Evolutionary conservation across 108 stramenopile species (phyloP), one percentile per base, ranked within the genome.

Genomic region (Cyclostephanos tholiformis): DNA sequence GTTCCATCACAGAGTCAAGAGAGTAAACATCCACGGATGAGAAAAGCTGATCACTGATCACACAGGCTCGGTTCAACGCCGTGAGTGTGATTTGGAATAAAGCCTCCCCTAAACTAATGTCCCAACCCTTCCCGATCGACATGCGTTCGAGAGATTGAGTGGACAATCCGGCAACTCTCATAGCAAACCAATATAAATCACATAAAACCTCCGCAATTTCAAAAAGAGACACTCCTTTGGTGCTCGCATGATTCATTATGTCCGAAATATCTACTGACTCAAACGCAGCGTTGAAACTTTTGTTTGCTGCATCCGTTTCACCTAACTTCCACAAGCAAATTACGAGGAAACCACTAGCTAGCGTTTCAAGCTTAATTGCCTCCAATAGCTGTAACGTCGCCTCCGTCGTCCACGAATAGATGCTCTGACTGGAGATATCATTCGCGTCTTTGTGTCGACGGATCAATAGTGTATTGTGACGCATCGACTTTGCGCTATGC

Each of bases 361-460:
- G 44, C 56, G 51, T 46, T 69, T 49, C 25, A 25, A 74, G 79
- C 35, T 74, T 39, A 0, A 74, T 65, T 11, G 79, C 69, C 29
- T 80, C 79, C 35, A 74, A 64, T 39, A 36, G 43, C 26, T 80
- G 79, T 3, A 41, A 48, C 27, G 50, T 74, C 8, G 72, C 79
- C 38, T 52, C 30, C 43, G 44, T 56, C 26, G 59, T 74, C 79
- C 78, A 79, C 19, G 71, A 41, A 17, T 30, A 63, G 27, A 35
- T 44, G 5, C 20, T 64, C 36, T 72, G 36, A 63, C 36, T 61
- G 27, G 46, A 65, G 6, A 52, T 49, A 23, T 64, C 44, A 14
- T 50, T 56, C 12, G 72, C 59, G 35, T 63, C 52, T 30, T 68
- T 29, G 38, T 74, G 61, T 29, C 63, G 41, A 22, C 39, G 52